Base-by-base conservation (phyloP, 495 filamentous ascomycete genomes). In the Lophium mytilinum region DNA sequence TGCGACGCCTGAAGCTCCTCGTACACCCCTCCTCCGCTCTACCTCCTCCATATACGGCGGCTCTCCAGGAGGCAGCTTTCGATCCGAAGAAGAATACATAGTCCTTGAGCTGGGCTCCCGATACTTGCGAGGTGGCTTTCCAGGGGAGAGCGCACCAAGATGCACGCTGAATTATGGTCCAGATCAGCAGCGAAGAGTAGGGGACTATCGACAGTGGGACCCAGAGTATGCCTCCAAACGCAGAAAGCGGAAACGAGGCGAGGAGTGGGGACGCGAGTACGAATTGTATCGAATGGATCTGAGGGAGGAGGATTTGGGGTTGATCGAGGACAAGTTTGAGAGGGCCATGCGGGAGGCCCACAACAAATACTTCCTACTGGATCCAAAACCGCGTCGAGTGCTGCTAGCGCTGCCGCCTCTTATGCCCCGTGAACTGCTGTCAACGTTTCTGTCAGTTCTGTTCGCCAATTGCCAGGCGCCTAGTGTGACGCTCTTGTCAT, bases 251-350 rank as follows among this genome's bases (percentile, higher is more conserved):
- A 67, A 71, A 62, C 62, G 49, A 66, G 71, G 37, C 18, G 69
- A 78, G n/a, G 71, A 74, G 9, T 95, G 89, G 90, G 80, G 80
- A 12, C 72, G 76, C 15, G 78, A 83, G 19, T 73, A 89, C 67
- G 93, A 97, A 74, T 71, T 97, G 24, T 98, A 91, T 87, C 77
- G 77, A 36, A 76, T 81, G 57, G 88, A 96, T 65, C 53, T 93
- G 48, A 77, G 87, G 41, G 77, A 76, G 2, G 60, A 87, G 3
- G 86, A 96, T 67, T 62, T 95, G 19, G 87, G 84, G 1, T 72
- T 96, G 49, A 81, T 96, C 5, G 84, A 85, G 52, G 92, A 97
- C 70, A 92, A 89, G 71, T 78, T 97, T 33, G 93, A 96, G 70
- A 77, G 90, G 49, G 83, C 83, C 19, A 71, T 96, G 63, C 81